These are phyloP conservation scores for Arachnomyces sp. DNA, from an alignment of 2,329 filamentous ascomycete species.

Conservation along the genomic window DNA sequence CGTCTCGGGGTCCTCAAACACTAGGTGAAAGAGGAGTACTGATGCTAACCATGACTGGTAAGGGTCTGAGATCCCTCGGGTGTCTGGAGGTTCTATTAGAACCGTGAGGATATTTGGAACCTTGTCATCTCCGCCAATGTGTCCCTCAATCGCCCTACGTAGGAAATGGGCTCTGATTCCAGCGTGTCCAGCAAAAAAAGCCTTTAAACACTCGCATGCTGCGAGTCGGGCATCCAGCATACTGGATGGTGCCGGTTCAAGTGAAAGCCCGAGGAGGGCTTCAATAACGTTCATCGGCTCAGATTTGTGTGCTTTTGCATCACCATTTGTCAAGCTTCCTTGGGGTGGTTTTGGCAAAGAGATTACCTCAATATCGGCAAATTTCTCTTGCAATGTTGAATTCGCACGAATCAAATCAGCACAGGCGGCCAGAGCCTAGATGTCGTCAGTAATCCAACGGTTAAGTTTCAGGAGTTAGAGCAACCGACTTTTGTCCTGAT, in stretches of 20 bases:
- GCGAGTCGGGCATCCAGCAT: constrained; percentile 75
- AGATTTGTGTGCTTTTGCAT: constrained; percentile 38
- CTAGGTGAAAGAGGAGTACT: constrained; percentile 74
- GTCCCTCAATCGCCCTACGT: constrained; percentile 78
- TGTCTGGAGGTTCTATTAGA: constrained; percentile 59
- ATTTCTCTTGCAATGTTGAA: constrained; percentile 69
- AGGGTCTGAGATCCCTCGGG: constrained; percentile 61
- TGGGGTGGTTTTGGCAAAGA: constrained; percentile 16
- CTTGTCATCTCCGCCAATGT: constrained; percentile 66
- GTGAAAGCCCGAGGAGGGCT: constrained; percentile 72
- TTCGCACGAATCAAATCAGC: constrained; percentile 84
- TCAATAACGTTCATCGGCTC: constrained; percentile 82
- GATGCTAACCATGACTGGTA: constrained; percentile 87
- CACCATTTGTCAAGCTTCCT: constrained; percentile 28
- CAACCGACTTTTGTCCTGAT: constrained; percentile 68
- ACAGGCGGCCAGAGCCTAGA: constrained; percentile 68
- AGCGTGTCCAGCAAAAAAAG: constrained; percentile 76
- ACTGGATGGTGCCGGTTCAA: constrained; percentile 58
- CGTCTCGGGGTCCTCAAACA: constrained; percentile 70
- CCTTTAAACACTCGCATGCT: constrained; percentile 82
- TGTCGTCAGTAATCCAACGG: constrained; percentile 3
- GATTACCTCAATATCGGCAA: constrained; percentile 73
- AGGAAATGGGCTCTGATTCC: constrained; percentile 81
- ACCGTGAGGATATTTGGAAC: constrained; percentile 83
- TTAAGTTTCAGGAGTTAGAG: constrained; percentile 1